phyloP scores from a whole-genome alignment of 805 yeast genomes.

The Yarrowia bubula region DNA sequence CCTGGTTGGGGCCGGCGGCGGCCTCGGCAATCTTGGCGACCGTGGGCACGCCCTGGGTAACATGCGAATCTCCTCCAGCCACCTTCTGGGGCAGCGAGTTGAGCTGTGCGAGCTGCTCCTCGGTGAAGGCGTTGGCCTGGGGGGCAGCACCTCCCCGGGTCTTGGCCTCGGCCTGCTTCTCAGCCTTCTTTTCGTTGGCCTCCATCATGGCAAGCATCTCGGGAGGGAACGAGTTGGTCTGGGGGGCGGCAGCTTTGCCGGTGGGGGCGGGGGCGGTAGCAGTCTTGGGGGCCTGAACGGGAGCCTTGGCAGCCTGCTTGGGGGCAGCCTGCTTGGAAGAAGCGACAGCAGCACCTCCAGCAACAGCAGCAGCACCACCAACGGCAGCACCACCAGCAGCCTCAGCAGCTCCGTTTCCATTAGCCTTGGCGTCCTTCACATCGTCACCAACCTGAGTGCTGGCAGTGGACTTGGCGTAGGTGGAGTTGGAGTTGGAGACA shows the following conservation, averaged over 20 bases:
- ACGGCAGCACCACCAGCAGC: constrained; percentile 16
- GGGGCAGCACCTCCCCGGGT: constrained; percentile 6
- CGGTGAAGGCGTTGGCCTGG: constrained; percentile 25
- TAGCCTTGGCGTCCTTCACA: not conserved
- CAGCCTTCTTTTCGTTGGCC: constrained; percentile 2
- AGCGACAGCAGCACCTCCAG: constrained; percentile 10
- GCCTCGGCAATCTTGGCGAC: constrained; percentile 27
- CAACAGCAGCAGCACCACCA: not conserved
- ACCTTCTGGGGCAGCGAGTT: constrained; percentile 23
- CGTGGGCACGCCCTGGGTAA: constrained; percentile 21
- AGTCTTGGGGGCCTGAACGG: not conserved
- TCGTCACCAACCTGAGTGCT: constrained; percentile 8
- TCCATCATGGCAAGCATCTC: constrained; percentile 26
- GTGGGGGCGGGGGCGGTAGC: constrained; percentile 26
- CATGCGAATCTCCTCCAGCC: constrained; percentile 16
- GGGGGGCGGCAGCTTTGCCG: constrained; percentile 25
- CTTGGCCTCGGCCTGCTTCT: constrained; percentile 4
- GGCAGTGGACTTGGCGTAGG: constrained; percentile 7
- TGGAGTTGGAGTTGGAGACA: constrained; percentile 17
- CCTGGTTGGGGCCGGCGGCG: constrained; percentile 20
- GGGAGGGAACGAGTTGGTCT: constrained; percentile 20
- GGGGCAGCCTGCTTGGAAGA: constrained; percentile 9
- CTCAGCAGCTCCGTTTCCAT: constrained; percentile 14
- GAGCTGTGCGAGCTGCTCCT: constrained; percentile 22
- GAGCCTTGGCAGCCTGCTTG: constrained; percentile 5